Percentiles rank a stretch among this genome's conserved stretches.
phyloP scores from a whole-genome alignment of 1,284 basidiomycete genomes.

The Malassezia dermatis region DNA sequence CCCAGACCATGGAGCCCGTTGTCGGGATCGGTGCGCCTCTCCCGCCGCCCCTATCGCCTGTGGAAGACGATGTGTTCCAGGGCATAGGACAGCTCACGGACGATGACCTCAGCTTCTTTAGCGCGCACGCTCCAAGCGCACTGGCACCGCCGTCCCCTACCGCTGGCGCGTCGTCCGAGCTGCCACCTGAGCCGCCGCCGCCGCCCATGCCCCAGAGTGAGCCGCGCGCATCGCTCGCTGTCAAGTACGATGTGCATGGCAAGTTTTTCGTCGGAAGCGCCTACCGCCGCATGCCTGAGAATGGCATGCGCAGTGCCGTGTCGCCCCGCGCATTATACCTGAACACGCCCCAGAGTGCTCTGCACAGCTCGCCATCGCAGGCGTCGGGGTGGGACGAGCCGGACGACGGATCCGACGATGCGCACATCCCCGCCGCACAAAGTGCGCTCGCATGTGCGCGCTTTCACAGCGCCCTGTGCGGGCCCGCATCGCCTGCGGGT shows the following conservation, averaged over 20 bases:
- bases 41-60: neutral
- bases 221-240: neutral
- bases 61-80: constrained; percentile 7
- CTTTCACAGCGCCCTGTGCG: neutral
- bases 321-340: neutral
- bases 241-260: constrained; percentile 17
- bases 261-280: constrained; percentile 8
- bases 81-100: constrained; percentile 16
- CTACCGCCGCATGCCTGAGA: neutral
- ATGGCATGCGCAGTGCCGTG: neutral
- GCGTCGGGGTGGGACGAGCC: constrained; percentile 1
- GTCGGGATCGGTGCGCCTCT: neutral
- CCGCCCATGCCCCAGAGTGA: neutral
- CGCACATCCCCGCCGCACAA: neutral
- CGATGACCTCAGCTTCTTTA: constrained; percentile 15
- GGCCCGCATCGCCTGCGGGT: neutral
- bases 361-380: neutral
- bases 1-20: neutral
- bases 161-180: neutral
- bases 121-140: neutral
- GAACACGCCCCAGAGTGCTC: neutral
- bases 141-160: neutral
- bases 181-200: neutral
- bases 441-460: neutral
- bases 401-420: neutral